Base-by-base conservation (phyloP, 106 monocot species). In the Phalaenopsis equestris region DNA sequence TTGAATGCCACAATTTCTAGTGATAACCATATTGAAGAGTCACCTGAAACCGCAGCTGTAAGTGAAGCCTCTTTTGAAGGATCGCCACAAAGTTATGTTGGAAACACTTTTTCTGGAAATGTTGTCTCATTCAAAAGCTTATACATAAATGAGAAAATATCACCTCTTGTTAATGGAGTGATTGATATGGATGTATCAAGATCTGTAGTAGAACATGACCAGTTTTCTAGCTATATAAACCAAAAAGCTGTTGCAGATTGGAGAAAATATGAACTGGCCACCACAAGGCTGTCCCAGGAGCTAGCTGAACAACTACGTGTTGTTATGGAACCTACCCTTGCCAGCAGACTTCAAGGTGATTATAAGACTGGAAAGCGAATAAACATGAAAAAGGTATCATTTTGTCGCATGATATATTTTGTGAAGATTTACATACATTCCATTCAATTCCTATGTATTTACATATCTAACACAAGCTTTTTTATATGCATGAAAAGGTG, bases 301-400 rank as follows among this genome's bases (percentile, higher is more conserved):
- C 83, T 97, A 41, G 83, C 89, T 67, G 97, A 97, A 81, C 92
- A 97, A 52, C 75, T 97, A 43, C 94, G 97, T 21, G 75, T 97
- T 41, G 94, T 97, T 30, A 83, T 97, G 89, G 94, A 97, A 79
- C 97, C 97, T 12, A 94, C 92, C 72, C 77, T 97, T 8, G 97
- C 97, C 18, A 97, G 90, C 84, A 97, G 90, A 78, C 97, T 97
- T 78, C 90, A 97, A 82, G 97, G 97, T 75, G 97, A 97, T 81
- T 97, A 97, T 56, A 90, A 84, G 78, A 94, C 97, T 79, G 97
- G 97, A 75, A 97, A 97, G 74, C 81, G 94, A 73, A 97, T 97
- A 80, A 97, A 94, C 81, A 97, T 97, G 97, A 97, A 94, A 76
- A 96, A 96, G 93, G 95, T 93, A 64, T 57, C 9, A 42, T 37